These are phyloP conservation scores for Fragaria iinumae DNA, from an alignment of 306 rosid genomes.

Conservation along the genomic window DNA sequence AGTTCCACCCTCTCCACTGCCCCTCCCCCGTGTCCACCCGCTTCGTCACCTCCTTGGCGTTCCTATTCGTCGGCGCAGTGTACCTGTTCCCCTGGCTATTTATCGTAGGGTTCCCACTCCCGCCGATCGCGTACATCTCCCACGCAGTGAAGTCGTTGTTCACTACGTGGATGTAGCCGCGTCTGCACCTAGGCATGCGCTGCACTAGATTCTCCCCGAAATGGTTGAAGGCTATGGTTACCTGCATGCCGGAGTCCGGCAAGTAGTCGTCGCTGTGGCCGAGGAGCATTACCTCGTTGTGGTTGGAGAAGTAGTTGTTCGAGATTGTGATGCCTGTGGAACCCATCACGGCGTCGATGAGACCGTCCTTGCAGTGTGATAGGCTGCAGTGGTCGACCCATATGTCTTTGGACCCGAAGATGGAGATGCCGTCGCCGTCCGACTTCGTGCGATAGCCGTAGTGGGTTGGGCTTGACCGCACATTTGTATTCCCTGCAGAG, in stretches of 20 bases:
- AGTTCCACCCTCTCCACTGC: slow-evolving; percentile 72
- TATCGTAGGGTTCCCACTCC: slow-evolving; percentile 73
- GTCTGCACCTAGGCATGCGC: slow-evolving; percentile 87
- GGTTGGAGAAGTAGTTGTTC: slow-evolving; percentile 76
- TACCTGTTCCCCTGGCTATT: slow-evolving; percentile 83
- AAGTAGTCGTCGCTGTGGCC: slow-evolving; percentile 79
- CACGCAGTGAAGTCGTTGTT: slow-evolving; percentile 79
- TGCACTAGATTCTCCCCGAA: slow-evolving; percentile 76
- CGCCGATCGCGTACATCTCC: slow-evolving; percentile 97
- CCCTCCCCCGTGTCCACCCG: slow-evolving; percentile 53
- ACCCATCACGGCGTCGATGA: slow-evolving; percentile 84
- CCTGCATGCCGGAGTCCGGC: slow-evolving; percentile 79
- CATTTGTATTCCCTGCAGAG: slow-evolving; percentile 49
- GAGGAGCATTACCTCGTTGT: slow-evolving; percentile 79
- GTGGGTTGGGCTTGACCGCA: slow-evolving; percentile 72
- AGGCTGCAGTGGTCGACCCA: slow-evolving; percentile 90
- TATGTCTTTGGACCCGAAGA: slow-evolving; percentile 61
- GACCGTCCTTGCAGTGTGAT: slow-evolving; percentile 83
- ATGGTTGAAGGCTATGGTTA: slow-evolving; percentile 88
- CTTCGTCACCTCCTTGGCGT: slow-evolving; percentile 82
- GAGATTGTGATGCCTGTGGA: slow-evolving; percentile 85
- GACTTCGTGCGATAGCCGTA: slow-evolving; percentile 66
- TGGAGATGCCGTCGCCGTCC: slow-evolving; percentile 88
- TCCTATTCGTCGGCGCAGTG: slow-evolving; percentile 53
- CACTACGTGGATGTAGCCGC: slow-evolving; percentile 82